Evolutionary conservation across 768 basidiomycete species (phyloP).

Genomic region (Tephrocybe sp.): DNA sequence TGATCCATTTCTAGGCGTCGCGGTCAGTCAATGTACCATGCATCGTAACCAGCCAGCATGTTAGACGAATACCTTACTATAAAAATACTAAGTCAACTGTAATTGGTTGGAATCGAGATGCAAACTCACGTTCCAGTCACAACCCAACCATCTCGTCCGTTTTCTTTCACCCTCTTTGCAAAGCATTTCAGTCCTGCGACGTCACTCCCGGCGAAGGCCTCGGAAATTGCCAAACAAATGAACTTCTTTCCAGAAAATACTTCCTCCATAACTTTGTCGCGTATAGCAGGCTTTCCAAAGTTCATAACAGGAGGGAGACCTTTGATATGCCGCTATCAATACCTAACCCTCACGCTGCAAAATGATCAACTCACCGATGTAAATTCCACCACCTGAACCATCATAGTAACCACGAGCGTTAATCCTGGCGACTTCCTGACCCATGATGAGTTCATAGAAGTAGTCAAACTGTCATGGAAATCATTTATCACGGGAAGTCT

Average conservation of each 20-base stretch:
- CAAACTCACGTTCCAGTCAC: slow-evolving; percentile 71
- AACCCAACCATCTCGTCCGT: slow-evolving; percentile 53
- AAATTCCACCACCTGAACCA: slow-evolving; percentile 55
- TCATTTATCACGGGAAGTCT: background rate
- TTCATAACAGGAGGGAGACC: slow-evolving; percentile 79
- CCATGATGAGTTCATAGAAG: slow-evolving; percentile 78
- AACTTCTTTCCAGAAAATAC: slow-evolving; percentile 62
- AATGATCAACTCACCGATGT: slow-evolving; percentile 22
- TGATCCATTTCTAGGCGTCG: slow-evolving; percentile 64
- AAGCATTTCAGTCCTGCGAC: slow-evolving; percentile 69
- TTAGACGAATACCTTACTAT: slow-evolving; percentile 9
- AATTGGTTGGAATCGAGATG: background rate
- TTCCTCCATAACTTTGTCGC: slow-evolving; percentile 58
- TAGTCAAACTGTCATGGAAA: slow-evolving; percentile 59
- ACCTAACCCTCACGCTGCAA: no score
- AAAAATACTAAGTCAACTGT: no score
- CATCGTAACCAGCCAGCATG: no score
- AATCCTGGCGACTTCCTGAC: slow-evolving; percentile 66
- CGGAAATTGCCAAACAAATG: slow-evolving; percentile 80
- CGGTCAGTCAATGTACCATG: background rate
- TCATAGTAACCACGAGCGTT: slow-evolving; percentile 78
- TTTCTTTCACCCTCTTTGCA: slow-evolving; percentile 62
- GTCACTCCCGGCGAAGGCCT: slow-evolving; percentile 82
- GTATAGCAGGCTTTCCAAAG: slow-evolving; percentile 65
- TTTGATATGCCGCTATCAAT: no score